Conservation (phyloP, 1,284 basidiomycete species). For the Microbotryum scabiosae region DNA sequence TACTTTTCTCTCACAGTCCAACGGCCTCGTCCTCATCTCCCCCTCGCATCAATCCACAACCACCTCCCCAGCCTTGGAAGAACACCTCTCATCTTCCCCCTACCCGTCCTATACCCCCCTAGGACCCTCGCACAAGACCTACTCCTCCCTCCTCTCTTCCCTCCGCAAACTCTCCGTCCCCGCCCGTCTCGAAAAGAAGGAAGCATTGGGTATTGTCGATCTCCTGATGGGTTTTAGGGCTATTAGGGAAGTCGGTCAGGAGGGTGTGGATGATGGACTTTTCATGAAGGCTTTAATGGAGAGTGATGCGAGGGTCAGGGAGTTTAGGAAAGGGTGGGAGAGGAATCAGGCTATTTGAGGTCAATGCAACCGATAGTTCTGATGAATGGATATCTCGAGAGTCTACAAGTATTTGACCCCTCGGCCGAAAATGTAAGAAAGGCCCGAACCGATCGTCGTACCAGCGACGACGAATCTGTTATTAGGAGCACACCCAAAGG, state of each 20-base stretch:
- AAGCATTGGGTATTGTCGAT: constrained; percentile 42
- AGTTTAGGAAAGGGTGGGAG: no score
- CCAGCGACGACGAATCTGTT: constrained; percentile 70
- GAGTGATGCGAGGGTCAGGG: no score
- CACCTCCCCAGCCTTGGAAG: constrained; percentile 12
- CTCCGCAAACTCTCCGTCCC: constrained; percentile 38
- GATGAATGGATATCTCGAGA: no score
- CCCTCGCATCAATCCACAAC: constrained; percentile 34
- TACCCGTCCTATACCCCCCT: constrained; percentile 33
- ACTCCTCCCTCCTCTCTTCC: constrained; percentile 28
- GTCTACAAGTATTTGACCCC: constrained; percentile 49
- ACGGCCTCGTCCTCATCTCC: constrained; percentile 37
- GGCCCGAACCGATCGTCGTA: constrained; percentile 85
- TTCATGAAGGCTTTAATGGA: no score
- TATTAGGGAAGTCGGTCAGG: constrained; percentile 20
- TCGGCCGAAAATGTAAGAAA: constrained; percentile 74
- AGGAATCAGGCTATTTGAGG: no score
- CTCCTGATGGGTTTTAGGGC: constrained; percentile 39
- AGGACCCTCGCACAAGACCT: constrained; percentile 31
- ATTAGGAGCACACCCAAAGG: not conserved
- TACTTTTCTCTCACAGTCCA: constrained; percentile 4
- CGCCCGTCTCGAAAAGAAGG: constrained; percentile 36
- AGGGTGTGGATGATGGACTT: no score
- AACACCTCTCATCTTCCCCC: constrained; percentile 32
- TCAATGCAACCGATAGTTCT: no score